Evolutionary conservation across 352 stramenopile genomes (phyloP), one percentile per base, ranked within the genome.

Genomic region (Blastocystis sp.): DNA sequence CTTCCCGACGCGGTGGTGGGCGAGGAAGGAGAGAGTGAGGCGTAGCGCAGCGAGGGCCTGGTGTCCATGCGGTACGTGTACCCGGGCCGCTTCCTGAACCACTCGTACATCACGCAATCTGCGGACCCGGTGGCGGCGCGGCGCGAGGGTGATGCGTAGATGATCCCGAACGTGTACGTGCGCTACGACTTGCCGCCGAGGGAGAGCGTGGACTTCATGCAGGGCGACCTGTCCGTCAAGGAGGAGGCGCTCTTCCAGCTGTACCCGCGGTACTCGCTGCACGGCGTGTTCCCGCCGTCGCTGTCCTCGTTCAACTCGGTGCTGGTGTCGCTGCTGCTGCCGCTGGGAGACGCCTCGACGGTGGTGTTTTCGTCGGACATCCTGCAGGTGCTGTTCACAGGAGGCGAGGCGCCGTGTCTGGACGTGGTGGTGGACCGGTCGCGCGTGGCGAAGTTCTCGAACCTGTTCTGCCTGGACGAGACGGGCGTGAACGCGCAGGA

Each of bases 81-180:
- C 56, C 70, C 70, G 38, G 28, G 48, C 34, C 38, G 34, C 43
- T 81, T 41, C 53, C 19, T 62, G 3, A 81, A 81, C 45, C 34
- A 62, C 70, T 81, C 59, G 23, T 81, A 81, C 43, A 41, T 81
- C 23, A 43, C 43, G 7, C 70, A 81, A 28, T 81, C 56, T 21
- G 70, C 48, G 28, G 56, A 81, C 38, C 56, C 70, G 7, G 38
- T 81, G 19, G 4, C 3, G 19, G 19, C 48, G 21, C 48, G 4
- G 21, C 4, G n/a, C 28, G 11, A 23, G 2, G 17, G 0, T 60
- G 7, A 62, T 23, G 38, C 7, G 34, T 79, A 79, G 69, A 61
- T 79, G 69, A 60, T 4, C 48, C 70, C 70, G 9, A 66, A 17
- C 52, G 45, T 79, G 11, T 79, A 48, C 40, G n/a, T 79, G 34